Base-by-base conservation (phyloP, 129 eudicot species). In the Pseudognaphalium luteoalbum region DNA sequence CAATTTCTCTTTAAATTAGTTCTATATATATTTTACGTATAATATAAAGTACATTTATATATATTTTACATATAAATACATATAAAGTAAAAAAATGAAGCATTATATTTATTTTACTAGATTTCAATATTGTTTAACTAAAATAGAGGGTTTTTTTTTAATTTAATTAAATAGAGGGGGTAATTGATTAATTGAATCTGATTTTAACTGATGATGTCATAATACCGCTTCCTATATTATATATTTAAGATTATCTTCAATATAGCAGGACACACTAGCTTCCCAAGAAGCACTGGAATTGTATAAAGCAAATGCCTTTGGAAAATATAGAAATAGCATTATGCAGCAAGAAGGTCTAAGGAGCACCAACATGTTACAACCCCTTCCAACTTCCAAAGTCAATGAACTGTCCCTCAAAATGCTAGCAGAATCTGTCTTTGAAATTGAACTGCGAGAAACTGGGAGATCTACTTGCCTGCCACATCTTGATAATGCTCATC, bases 201-300 rank as follows among this genome's bases (percentile, higher is more conserved):
- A n/a, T n/a, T n/a, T n/a, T n/a, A n/a, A n/a, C n/a, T n/a, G n/a
- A n/a, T n/a, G n/a, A n/a, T n/a, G n/a, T n/a, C n/a, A n/a, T n/a
- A n/a, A n/a, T n/a, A n/a, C n/a, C n/a, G n/a, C n/a, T n/a, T n/a
- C n/a, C n/a, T n/a, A n/a, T n/a, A n/a, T n/a, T n/a, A n/a, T n/a
- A n/a, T n/a, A n/a, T n/a, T n/a, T n/a, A n/a, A n/a, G n/a, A n/a
- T 58, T 0, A 58, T 28, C 68, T 63, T 17, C 19, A 64, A 64
- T 64, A 28, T 14, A 30, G 42, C 69, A 28, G 69, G 69, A 64
- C n/a, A 17, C 1, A 3, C 22, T 64, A 3, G 69, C 9, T 12
- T 14, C 69, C 44, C 42, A 15, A 64, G 69, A 64, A 64, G 39
- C 69, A 32, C 37, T 29, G 69, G 69, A 64, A 16, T 32, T 64